Conservation (phyloP, 768 basidiomycete genomes). For the Macrolepiota fuliginosa region DNA sequence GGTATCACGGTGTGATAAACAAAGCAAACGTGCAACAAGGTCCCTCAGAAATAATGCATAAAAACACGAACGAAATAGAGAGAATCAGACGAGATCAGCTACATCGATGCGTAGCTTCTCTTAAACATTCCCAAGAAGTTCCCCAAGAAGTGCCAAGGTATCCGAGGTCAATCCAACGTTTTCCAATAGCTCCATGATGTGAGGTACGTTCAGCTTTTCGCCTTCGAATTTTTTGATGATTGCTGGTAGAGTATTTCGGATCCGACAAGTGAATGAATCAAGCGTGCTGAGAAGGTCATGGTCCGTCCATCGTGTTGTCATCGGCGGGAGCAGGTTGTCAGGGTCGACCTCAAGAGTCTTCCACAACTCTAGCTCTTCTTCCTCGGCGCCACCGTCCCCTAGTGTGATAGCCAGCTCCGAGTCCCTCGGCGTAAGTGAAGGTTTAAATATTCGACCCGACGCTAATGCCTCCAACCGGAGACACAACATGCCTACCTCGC, state of each 20-base stretch:
- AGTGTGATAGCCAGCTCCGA: conserved; percentile 24
- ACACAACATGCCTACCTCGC: conserved; percentile 68
- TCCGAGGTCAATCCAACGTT: conserved; percentile 43
- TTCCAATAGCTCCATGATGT: conserved; percentile 34
- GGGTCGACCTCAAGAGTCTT: conserved; percentile 56
- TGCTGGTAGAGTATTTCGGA: conserved; percentile 66
- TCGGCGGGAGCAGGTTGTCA: conserved; percentile 60
- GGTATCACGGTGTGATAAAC: neutral
- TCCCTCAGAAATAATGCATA: neutral
- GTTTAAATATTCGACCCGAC: conserved; percentile 56
- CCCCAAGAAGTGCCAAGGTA: conserved; percentile 39
- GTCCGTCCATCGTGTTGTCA: conserved; percentile 70
- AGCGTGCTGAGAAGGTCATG: conserved; percentile 71
- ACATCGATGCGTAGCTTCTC: neutral
- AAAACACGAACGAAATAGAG: neutral
- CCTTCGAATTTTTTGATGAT: conserved; percentile 26
- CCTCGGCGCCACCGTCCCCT: conserved; percentile 28
- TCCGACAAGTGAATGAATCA: conserved; percentile 70
- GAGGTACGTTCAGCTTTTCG: conserved; percentile 23
- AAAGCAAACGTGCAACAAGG: neutral
- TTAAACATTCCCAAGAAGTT: conserved; percentile 22
- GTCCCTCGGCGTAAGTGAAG: conserved; percentile 41
- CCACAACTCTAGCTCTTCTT: conserved; percentile 3
- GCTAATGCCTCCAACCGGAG: conserved; percentile 79
- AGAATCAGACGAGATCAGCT: neutral